These are phyloP conservation scores for Coniochaeta sp. DNA, from an alignment of 2,329 filamentous ascomycete species.

Conservation along the genomic window DNA sequence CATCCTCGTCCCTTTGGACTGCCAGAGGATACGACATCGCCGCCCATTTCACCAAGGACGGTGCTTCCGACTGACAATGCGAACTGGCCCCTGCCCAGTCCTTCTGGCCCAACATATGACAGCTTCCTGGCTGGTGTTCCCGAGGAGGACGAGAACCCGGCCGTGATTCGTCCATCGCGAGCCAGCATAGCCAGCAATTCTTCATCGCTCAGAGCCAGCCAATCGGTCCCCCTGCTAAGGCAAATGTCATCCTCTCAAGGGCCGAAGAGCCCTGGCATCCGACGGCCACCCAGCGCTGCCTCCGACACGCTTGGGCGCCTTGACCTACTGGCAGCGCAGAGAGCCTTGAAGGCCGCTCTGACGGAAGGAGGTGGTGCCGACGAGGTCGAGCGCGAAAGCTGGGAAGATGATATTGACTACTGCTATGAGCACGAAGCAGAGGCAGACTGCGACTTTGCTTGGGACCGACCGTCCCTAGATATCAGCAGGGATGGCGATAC, in stretches of 20 bases:
- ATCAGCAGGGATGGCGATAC: constrained; percentile 24
- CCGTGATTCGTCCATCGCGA: constrained; percentile 28
- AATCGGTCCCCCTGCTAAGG: constrained; percentile 49
- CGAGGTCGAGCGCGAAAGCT: constrained; percentile 37
- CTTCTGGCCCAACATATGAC: constrained; percentile 29
- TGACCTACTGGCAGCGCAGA: constrained; percentile 30
- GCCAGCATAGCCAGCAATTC: constrained; percentile 39
- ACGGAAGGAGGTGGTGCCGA: constrained; percentile 20
- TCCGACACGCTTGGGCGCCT: constrained; percentile 45
- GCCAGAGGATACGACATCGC: constrained; percentile 16
- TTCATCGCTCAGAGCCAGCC: constrained; percentile 46
- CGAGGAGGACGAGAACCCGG: constrained; percentile 52
- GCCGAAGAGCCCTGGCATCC: constrained; percentile 18
- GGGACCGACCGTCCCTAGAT: constrained; percentile 53
- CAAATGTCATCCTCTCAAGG: constrained; percentile 29
- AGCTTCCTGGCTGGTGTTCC: constrained; percentile 50
- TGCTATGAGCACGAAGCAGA: constrained; percentile 64
- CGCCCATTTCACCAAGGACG: constrained; percentile 26
- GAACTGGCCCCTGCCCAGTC: constrained; percentile 36
- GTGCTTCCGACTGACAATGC: constrained; percentile 30
- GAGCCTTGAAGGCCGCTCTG: constrained; percentile 19
- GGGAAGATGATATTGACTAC: constrained; percentile 66
- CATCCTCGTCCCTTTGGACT: constrained; percentile 33
- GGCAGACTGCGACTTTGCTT: constrained; percentile 59
- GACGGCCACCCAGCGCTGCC: constrained; percentile 33